Evolutionary conservation across 768 basidiomycete species (phyloP).

Genomic region (Collybia nuda): DNA sequence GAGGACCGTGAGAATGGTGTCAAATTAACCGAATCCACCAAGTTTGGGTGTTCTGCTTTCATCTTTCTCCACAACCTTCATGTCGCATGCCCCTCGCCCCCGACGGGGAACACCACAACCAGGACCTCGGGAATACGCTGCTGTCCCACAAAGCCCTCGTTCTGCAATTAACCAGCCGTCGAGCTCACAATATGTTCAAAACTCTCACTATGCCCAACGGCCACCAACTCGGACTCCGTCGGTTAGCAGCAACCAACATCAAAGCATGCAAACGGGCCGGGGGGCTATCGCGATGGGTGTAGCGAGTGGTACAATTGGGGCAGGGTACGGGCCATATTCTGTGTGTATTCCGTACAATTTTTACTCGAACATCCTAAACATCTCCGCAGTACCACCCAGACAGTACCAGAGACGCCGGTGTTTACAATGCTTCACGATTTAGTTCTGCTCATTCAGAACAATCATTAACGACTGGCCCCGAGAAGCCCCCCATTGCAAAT

Average conservation of each 20-base stretch:
- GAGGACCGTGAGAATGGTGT: constrained; percentile 24
- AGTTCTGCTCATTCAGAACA: constrained; percentile 48
- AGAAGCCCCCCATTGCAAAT: constrained; percentile 36
- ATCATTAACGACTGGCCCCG: constrained; percentile 27
- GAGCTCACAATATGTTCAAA: constrained; percentile 17
- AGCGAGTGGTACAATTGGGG: constrained; percentile 77
- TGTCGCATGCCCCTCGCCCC: constrained; percentile 37
- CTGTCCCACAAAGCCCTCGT: constrained; percentile 64
- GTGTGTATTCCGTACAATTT: constrained; percentile 39
- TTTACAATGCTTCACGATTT: constrained; percentile 53
- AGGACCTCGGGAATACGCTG: constrained; percentile 57
- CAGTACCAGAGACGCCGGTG: constrained; percentile 39
- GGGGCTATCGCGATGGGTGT: constrained; percentile 72
- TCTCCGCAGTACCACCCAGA: constrained; percentile 56
- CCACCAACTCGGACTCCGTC: constrained; percentile 21
- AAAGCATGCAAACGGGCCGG: constrained; percentile 35
- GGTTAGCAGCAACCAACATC: constrained; percentile 26
- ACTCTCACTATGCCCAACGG: constrained; percentile 14
- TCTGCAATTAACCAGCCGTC: constrained; percentile 19
- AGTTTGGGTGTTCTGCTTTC: constrained; percentile 4
- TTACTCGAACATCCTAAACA: constrained; percentile 6
- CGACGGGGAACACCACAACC: constrained; percentile 39
- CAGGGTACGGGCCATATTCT: constrained; percentile 86
- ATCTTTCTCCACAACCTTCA: constrained; percentile 23
- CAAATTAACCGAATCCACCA: constrained; percentile 2